A percentile compares a stretch with the other conserved stretches of the same genome.
phyloP scores from a whole-genome alignment of 345 rosid species.

The Mallotus nudiflorus region DNA sequence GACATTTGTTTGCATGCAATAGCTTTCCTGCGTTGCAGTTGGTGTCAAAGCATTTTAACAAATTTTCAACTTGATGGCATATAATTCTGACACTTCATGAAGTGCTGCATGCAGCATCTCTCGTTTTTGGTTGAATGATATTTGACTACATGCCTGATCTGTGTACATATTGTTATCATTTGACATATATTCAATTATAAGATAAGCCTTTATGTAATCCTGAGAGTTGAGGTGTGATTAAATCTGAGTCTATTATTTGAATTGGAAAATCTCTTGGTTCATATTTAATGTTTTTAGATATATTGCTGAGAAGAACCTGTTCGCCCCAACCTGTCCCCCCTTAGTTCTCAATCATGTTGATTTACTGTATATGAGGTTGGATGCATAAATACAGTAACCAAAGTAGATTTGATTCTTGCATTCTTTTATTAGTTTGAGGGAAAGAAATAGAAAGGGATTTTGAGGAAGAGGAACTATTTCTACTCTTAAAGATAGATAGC shows the following conservation, averaged over 20 bases:
- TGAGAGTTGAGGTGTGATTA: slow-evolving; percentile 1
- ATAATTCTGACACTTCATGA: neutral
- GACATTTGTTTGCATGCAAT: neutral
- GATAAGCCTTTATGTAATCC: neutral
- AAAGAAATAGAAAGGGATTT: neutral
- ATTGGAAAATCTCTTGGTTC: neutral
- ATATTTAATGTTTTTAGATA: neutral
- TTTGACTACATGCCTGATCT: neutral
- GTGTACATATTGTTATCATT: neutral
- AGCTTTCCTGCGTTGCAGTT: neutral
- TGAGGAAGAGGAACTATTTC: neutral
- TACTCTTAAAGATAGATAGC: neutral
- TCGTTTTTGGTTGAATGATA: neutral
- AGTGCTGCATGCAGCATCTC: neutral
- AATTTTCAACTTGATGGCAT: neutral
- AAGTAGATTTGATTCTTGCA: neutral
- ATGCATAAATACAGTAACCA: slow-evolving; percentile 1
- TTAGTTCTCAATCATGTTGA: too few species aligned
- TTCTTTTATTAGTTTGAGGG: neutral
- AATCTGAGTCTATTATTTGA: neutral
- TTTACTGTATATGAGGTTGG: neutral
- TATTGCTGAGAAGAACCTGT: too few species aligned
- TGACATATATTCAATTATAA: neutral
- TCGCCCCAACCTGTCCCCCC: neutral
- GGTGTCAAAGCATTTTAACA: neutral